phyloP scores from a whole-genome alignment of 1,139 yeast species.

The Nakaseomyces uthaithaninus region DNA sequence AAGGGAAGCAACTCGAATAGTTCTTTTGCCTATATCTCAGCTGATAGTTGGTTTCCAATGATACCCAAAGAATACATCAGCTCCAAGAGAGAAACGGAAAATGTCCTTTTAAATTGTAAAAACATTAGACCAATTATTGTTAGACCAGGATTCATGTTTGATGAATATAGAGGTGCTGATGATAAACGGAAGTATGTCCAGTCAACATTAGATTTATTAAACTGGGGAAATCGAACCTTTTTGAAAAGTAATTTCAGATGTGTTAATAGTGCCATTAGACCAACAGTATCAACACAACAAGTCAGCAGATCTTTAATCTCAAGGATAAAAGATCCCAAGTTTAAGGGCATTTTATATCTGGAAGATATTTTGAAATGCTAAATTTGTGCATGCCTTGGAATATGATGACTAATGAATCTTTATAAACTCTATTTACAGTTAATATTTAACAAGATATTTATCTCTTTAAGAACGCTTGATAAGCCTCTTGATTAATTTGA shows the following conservation, averaged over 20 bases:
- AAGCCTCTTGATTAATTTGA: conserved; percentile 73
- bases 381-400: no score
- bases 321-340: conserved; percentile 43
- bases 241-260: conserved; percentile 29
- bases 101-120: conserved; percentile 36
- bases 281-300: conserved; percentile 58
- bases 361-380: conserved; percentile 38
- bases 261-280: conserved; percentile 48
- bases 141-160: conserved; percentile 82
- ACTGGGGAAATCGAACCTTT: conserved; percentile 38
- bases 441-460: no score
- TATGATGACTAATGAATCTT: no score
- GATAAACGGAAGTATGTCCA: conserved; percentile 34
- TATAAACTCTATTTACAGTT: no score
- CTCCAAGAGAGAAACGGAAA: conserved; percentile 73
- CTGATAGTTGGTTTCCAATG: conserved; percentile 61
- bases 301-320: conserved; percentile 57
- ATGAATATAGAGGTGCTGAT: conserved; percentile 36
- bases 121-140: conserved; percentile 52
- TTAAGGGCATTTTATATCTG: conserved; percentile 51
- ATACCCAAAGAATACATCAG: conserved; percentile 62
- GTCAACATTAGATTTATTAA: conserved; percentile 34
- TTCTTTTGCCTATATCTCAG: conserved; percentile 69
- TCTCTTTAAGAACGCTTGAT: conserved; percentile 53
- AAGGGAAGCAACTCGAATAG: conserved; percentile 26